These are phyloP conservation scores for Coelastrella sp. DNA, from an alignment of 139 green algal genomes.

Conservation along the genomic window DNA sequence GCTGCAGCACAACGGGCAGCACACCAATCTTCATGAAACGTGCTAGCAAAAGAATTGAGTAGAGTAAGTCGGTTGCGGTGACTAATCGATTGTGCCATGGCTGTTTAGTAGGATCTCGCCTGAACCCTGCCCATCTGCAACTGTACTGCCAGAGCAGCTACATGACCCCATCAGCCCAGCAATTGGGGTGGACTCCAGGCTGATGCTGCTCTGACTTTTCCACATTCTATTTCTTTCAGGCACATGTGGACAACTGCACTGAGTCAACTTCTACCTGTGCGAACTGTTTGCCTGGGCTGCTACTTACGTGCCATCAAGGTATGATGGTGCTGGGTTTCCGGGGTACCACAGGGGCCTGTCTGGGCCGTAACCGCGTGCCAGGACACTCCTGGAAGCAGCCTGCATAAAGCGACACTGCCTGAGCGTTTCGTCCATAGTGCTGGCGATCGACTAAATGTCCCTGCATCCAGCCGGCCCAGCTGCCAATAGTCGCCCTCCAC, in stretches of 20 bases:
- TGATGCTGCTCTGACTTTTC: too few species aligned
- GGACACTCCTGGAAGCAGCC: slow-evolving; percentile 29
- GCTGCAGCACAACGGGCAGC: background rate
- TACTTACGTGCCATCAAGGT: slow-evolving; percentile 69
- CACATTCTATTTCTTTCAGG: too few species aligned
- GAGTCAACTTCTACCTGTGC: background rate
- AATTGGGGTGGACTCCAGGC: too few species aligned
- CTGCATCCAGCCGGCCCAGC: background rate
- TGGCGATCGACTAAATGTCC: background rate
- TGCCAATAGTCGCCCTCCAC: background rate
- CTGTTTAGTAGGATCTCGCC: too few species aligned
- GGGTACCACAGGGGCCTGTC: slow-evolving; percentile 65
- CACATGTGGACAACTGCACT: background rate
- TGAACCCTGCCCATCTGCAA: background rate
- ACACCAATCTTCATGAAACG: background rate
- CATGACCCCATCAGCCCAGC: too few species aligned
- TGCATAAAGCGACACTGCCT: background rate
- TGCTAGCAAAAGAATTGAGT: too few species aligned
- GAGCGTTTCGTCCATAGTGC: background rate
- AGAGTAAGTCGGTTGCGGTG: too few species aligned
- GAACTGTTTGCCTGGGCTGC: background rate
- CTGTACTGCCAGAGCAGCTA: background rate
- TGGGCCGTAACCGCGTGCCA: slow-evolving; percentile 43
- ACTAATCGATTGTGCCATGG: too few species aligned
- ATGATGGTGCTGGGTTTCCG: slow-evolving; percentile 54